A percentile compares a stretch with the other conserved stretches of the same genome.
phyloP scores from a whole-genome alignment of 805 yeast species.

The Starmerella floricola region DNA sequence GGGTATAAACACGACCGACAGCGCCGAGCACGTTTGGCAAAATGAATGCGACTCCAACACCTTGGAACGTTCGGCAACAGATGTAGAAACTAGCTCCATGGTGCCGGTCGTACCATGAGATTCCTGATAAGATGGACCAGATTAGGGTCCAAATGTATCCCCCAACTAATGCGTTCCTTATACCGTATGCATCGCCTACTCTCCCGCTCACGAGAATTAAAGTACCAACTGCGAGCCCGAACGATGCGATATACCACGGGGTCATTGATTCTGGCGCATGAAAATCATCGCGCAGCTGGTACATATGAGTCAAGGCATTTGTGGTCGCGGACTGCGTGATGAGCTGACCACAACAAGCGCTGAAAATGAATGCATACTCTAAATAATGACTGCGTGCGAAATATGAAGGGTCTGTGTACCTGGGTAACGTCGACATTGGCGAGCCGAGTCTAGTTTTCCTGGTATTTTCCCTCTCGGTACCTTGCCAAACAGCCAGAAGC shows the following conservation, averaged over 20 bases:
- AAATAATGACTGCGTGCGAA: constrained; percentile 8
- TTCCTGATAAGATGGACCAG: constrained; percentile 51
- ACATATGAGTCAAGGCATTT: constrained; percentile 26
- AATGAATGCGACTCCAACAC: constrained; percentile 49
- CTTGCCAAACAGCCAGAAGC: too few species aligned
- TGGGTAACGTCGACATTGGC: too few species aligned
- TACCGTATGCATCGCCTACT: constrained; percentile 61
- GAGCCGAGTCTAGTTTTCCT: too few species aligned
- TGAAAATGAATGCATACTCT: constrained; percentile 23
- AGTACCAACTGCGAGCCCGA: constrained; percentile 60
- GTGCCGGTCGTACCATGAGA: constrained; percentile 38
- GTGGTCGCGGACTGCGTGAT: constrained; percentile 33
- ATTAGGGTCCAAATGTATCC: constrained; percentile 47
- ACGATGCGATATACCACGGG: constrained; percentile 61
- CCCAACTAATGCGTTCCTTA: constrained; percentile 39
- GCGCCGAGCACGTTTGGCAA: constrained; percentile 53
- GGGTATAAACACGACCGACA: constrained; percentile 30
- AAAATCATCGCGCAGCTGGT: constrained; percentile 27
- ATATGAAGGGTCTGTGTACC: constrained; percentile 15
- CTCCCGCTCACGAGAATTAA: constrained; percentile 57
- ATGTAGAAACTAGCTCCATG: constrained; percentile 22
- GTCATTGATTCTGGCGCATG: constrained; percentile 25
- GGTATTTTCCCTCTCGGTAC: too few species aligned
- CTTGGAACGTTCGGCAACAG: constrained; percentile 48
- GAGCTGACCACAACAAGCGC: constrained; percentile 29